phyloP scores from a whole-genome alignment of 257 asterid genomes.

The Parsonsia alboflavescens region DNA sequence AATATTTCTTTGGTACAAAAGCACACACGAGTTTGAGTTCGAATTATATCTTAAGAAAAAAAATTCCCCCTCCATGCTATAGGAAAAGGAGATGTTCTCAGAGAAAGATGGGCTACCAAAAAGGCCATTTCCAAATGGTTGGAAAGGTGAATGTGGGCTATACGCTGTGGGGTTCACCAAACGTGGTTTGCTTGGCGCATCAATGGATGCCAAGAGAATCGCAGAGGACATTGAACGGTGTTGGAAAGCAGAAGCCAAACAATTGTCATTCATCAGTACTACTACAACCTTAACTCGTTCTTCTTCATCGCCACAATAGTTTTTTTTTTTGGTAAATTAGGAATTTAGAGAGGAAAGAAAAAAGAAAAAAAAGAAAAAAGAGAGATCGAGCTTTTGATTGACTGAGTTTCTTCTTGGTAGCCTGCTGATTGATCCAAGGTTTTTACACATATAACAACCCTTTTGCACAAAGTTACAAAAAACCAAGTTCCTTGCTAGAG shows the following conservation, averaged over 20 bases:
- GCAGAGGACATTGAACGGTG: conserved; percentile 49
- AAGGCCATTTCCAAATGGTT: conserved; percentile 86
- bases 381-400: background rate
- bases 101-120: conserved; percentile 84
- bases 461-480: background rate
- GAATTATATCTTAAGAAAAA: too few species aligned
- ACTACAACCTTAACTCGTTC: background rate
- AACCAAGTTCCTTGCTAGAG: background rate
- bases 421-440: background rate
- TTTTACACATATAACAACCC: too few species aligned
- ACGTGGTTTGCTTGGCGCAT: conserved; percentile 96
- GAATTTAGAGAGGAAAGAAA: background rate
- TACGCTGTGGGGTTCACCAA: conserved; percentile 96
- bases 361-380: too few species aligned
- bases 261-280: conserved; percentile 2
- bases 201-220: conserved; percentile 85
- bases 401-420: background rate
- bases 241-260: conserved; percentile 23
- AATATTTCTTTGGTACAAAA: too few species aligned
- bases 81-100: conserved; percentile 83
- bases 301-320: background rate
- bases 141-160: conserved; percentile 89
- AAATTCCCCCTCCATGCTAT: background rate
- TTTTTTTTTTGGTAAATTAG: too few species aligned
- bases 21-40: too few species aligned